Base-by-base conservation (phyloP, 768 basidiomycete species). In the Tricholoma matsutake region DNA sequence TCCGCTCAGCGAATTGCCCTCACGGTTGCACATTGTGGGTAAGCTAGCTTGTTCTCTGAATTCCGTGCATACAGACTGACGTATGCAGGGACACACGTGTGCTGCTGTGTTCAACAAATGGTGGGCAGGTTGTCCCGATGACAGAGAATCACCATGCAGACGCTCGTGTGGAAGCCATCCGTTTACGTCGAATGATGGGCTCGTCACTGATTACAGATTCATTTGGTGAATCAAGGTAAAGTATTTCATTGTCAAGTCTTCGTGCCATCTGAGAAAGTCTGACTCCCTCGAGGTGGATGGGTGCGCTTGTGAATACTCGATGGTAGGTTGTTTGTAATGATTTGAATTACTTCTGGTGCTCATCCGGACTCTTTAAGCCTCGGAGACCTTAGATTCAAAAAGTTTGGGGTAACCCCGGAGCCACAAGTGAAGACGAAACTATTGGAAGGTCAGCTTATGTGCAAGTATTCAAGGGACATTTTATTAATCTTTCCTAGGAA, bases 91-190 rank as follows among this genome's bases (percentile, higher is more conserved):
- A 98, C 73, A 96, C 96, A 1, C 85, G 94, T 37, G 92, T 95
- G 4, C 72, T 98, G 11, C 75, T 99, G 41, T 92, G 92, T 61
- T 81, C 88, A 6, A 86, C 87, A 0, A 76, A 87, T 18, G 84
- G 83, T 31, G 95, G 94, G 1, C 76, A 79, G 49, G 92, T 88
- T n/a, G 76, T 83, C 51, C 84, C 92, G 1, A 91, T 98, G 84
- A 97, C 97, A 0, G 94, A 98, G 76, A 88, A 86, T 29, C 97
- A 99, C 70, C 96, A 98, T 71, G 90, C 94, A n/a, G 96, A 98
- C 67, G 83, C 92, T 22, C 87, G 87, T 34, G 81, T 92, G 9
- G 97, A 99, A 72, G 85, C 91, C 31, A 86, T 86, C 47, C 81
- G 97, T 47, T 76, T 99, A 57, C 83, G 96, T 32, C 83, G 91